Evolutionary conservation across 441 rosid species (phyloP).

Genomic region (Erodium texanum): DNA sequence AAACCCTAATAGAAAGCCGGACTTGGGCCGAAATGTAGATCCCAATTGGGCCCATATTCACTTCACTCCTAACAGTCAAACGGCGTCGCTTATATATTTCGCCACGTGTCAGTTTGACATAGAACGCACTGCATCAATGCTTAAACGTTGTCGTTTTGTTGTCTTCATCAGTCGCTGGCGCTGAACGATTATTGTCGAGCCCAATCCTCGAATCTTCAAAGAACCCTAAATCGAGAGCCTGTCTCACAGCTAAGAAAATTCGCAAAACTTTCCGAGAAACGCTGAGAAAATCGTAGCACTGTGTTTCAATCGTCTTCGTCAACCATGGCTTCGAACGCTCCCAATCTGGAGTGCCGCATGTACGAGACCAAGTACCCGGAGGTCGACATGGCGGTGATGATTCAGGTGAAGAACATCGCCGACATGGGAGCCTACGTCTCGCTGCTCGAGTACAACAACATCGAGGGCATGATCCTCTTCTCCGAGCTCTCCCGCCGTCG

Average conservation of each 20-base stretch:
- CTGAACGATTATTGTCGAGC: too few relatives aligned
- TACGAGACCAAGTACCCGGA: constrained; percentile 87
- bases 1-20: not conserved
- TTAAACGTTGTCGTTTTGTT: too few relatives aligned
- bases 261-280: constrained; percentile 12
- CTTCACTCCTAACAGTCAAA: too few relatives aligned
- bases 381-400: constrained; percentile 97
- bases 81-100: too few relatives aligned
- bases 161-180: too few relatives aligned
- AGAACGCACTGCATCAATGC: too few relatives aligned
- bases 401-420: constrained; percentile 89
- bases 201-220: too few relatives aligned
- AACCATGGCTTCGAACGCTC: constrained; percentile 43
- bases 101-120: too few relatives aligned
- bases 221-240: too few relatives aligned
- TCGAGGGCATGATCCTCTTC: constrained; percentile 94
- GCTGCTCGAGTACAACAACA: constrained; percentile 88
- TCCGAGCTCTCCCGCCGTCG: constrained; percentile 98
- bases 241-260: too few relatives aligned
- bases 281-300: constrained; percentile 5
- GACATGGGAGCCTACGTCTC: constrained; percentile 98
- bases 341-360: constrained; percentile 92
- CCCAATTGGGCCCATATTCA: not conserved
- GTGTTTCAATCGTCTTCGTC: not conserved
- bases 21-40: not conserved